Conservation (phyloP, 306 rosid species). For the Macrotyloma uniflorum region DNA sequence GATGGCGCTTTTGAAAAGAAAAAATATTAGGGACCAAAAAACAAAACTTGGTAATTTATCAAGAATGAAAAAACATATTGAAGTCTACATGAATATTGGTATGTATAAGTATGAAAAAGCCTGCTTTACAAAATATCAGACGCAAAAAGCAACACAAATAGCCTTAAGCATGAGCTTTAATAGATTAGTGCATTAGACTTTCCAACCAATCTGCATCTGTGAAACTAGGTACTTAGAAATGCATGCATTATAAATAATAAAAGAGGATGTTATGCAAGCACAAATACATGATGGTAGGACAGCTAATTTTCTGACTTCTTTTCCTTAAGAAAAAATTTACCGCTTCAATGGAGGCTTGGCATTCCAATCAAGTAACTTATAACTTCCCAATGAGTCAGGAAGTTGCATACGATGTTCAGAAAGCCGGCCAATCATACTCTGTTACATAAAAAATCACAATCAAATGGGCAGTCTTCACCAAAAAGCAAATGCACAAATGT, state of each 20-base stretch:
- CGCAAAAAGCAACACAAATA: not conserved
- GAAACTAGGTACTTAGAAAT: conserved; percentile 21
- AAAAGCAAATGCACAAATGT: conserved; percentile 39
- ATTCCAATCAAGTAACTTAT: conserved; percentile 69
- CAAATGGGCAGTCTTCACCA: conserved; percentile 34
- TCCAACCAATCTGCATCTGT: not conserved
- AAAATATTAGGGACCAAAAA: no score
- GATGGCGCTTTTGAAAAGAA: no score
- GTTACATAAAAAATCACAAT: conserved; percentile 40
- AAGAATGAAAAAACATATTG: no score
- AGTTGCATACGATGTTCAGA: conserved; percentile 71
- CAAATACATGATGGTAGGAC: conserved; percentile 17
- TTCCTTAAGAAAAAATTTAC: conserved; percentile 45
- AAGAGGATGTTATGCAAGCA: conserved; percentile 10
- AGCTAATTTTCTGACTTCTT: not conserved
- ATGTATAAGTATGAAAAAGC: not conserved
- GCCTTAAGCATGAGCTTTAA: not conserved
- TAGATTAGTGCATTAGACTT: conserved; percentile 6
- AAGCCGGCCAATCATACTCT: conserved; percentile 72
- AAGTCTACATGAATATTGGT: not conserved
- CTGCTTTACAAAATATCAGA: conserved; percentile 2
- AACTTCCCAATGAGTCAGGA: conserved; percentile 72
- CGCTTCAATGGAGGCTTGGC: conserved; percentile 55
- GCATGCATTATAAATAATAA: conserved; percentile 30
- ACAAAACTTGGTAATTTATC: no score